phyloP scores from a whole-genome alignment of 495 filamentous ascomycete genomes.

The Podospora pseudopauciseta region DNA sequence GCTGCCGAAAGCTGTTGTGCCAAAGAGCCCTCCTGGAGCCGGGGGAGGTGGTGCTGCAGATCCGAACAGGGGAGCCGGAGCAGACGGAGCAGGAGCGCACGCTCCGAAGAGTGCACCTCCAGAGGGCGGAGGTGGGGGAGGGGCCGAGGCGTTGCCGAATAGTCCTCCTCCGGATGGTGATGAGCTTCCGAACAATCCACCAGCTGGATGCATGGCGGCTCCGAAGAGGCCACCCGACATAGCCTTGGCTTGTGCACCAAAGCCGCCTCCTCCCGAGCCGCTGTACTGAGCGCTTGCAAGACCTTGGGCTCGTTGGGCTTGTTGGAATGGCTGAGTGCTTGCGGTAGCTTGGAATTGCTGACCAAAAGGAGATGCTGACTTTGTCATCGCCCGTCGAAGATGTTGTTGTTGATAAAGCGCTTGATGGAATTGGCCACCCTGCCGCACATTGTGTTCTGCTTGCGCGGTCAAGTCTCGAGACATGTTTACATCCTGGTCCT shows the following conservation, averaged over 20 bases:
- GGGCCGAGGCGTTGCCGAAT: background rate
- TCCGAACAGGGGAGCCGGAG: background rate
- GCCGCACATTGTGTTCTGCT: no score
- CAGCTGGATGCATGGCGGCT: background rate
- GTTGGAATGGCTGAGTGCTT: no score
- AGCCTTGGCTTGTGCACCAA: background rate
- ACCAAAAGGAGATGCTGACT: no score
- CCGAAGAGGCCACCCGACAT: background rate
- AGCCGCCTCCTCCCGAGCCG: no score
- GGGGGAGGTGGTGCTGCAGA: background rate
- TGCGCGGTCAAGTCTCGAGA: background rate
- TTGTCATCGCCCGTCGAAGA: no score
- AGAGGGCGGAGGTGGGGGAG: background rate
- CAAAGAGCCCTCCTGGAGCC: no score
- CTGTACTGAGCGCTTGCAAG: no score
- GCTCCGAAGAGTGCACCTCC: background rate
- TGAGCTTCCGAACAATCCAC: background rate
- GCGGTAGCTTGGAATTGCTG: no score
- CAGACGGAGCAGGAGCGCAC: no score
- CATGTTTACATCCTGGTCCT: conserved; percentile 4
- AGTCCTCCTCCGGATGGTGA: background rate
- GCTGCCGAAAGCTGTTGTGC: background rate
- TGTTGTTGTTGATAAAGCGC: background rate
- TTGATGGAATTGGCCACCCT: no score
- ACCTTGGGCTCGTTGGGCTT: no score